Percentiles rank a stretch among this genome's conserved stretches.
Evolutionary conservation across 106 monocot species (phyloP).

Genomic region (Allium fistulosum): DNA sequence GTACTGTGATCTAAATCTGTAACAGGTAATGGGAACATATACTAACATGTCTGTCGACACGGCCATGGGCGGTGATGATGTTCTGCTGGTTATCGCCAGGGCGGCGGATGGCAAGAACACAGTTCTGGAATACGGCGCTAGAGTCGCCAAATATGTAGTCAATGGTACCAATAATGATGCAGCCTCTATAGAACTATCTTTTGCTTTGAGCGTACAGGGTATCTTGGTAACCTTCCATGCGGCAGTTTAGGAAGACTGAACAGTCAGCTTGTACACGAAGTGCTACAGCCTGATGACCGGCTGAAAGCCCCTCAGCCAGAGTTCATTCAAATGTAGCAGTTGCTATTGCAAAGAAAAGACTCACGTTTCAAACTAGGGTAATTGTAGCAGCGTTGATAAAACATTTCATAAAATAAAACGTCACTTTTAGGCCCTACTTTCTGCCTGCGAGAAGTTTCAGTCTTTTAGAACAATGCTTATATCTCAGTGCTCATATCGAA

Average conservation of each 20-base stretch:
- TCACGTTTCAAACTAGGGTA: too few species aligned
- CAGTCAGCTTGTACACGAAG: constrained; percentile 46
- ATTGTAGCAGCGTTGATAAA: too few species aligned
- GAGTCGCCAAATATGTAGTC: constrained; percentile 97
- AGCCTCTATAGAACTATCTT: constrained; percentile 81
- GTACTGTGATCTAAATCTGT: too few species aligned
- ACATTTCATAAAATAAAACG: too few species aligned
- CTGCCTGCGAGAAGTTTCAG: too few species aligned
- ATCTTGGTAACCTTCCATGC: constrained; percentile 71
- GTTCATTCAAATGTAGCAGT: too few species aligned
- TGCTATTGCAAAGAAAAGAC: too few species aligned
- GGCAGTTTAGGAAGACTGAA: constrained; percentile 59
- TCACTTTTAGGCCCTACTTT: too few species aligned
- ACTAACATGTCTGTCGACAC: constrained; percentile 13
- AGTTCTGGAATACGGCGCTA: constrained; percentile 76
- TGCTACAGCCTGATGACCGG: constrained; percentile 70
- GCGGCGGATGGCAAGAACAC: constrained; percentile 41
- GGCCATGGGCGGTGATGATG: constrained; percentile 83
- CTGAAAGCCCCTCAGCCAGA: too few species aligned
- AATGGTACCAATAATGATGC: constrained; percentile 73
- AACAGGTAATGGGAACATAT: too few species aligned
- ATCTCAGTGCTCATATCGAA: too few species aligned
- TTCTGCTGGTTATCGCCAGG: constrained; percentile 70
- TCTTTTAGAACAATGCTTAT: too few species aligned
- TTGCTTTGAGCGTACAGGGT: constrained; percentile 62